phyloP scores from a whole-genome alignment of 805 yeast species.

The Saturnispora serradocipensis region DNA sequence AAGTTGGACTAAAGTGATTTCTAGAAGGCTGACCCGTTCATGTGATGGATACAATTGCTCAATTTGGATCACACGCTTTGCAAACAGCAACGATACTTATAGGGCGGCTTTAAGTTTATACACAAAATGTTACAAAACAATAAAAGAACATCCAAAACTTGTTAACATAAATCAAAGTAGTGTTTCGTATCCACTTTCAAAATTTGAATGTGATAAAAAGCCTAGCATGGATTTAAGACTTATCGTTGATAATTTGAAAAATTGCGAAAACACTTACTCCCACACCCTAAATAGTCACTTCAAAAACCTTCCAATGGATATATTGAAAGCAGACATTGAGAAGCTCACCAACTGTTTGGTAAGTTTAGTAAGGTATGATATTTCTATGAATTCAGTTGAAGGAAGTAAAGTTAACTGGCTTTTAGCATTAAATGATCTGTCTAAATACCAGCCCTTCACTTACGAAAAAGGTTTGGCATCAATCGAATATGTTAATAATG shows the following conservation, averaged over 20 bases:
- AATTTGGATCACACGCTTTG: conserved; percentile 3
- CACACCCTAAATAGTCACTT: neutral
- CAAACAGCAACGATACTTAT: neutral
- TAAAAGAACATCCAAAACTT: conserved; percentile 39
- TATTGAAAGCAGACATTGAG: conserved; percentile 5
- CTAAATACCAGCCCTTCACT: conserved; percentile 7
- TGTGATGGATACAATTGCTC: neutral
- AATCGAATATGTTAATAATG: conserved; percentile 14
- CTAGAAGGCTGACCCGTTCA: conserved; percentile 4
- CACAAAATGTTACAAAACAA: conserved; percentile 22
- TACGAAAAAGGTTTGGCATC: conserved; percentile 15
- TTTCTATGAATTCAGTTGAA: neutral
- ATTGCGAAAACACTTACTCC: conserved; percentile 2
- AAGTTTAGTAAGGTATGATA: conserved; percentile 6
- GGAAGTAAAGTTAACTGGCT: neutral
- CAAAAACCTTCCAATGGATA: conserved; percentile 3
- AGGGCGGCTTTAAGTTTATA: conserved; percentile 19
- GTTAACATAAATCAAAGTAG: conserved; percentile 43
- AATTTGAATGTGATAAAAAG: neutral
- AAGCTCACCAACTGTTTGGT: conserved; percentile 9
- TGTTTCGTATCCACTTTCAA: conserved; percentile 33
- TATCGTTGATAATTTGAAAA: neutral
- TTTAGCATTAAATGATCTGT: conserved; percentile 4
- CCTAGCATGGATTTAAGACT: neutral
- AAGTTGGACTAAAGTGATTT: conserved; percentile 1